A percentile compares a stretch with the other conserved stretches of the same genome.
Evolutionary conservation across 1,284 basidiomycete genomes (phyloP).

Genomic region (Clitocybe nebularis): DNA sequence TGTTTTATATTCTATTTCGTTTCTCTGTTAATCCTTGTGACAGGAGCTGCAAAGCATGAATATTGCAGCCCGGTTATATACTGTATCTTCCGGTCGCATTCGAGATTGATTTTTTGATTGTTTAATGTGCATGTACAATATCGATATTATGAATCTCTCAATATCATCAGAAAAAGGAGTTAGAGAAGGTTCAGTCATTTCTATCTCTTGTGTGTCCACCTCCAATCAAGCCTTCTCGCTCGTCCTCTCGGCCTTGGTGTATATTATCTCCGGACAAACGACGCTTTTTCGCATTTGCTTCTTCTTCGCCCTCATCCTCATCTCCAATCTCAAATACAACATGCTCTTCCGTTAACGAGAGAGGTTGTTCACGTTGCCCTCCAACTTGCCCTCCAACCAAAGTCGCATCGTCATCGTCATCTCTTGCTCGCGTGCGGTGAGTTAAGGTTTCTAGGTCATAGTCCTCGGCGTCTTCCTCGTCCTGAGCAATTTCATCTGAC

Average conservation of each 20-base stretch:
- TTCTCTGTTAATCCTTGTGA: slow-evolving; percentile 8
- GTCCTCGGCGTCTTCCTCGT: slow-evolving; percentile 91
- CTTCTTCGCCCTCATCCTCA: slow-evolving; percentile 74
- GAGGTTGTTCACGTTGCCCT: slow-evolving; percentile 41
- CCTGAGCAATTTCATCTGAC: slow-evolving; percentile 83
- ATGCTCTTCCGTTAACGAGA: slow-evolving; percentile 58
- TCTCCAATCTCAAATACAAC: slow-evolving; percentile 94
- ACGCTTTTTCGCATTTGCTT: slow-evolving; percentile 43
- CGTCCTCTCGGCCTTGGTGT: slow-evolving; percentile 42
- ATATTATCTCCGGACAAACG: slow-evolving; percentile 47
- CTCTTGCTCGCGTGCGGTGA: slow-evolving; percentile 45
- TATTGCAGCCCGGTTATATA: slow-evolving; percentile 81
- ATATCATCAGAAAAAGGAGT: slow-evolving; percentile 31
- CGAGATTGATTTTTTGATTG: slow-evolving; percentile 46
- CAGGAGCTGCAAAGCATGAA: slow-evolving; percentile 91
- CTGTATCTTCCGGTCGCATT: slow-evolving; percentile 78
- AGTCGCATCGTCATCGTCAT: slow-evolving; percentile 67
- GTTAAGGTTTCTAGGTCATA: slow-evolving; percentile 82
- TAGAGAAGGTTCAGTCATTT: slow-evolving; percentile 17
- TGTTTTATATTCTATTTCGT: slow-evolving; percentile 1
- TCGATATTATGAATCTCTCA: slow-evolving; percentile 19
- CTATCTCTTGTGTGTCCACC: slow-evolving; percentile 14
- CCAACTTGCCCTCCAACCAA: slow-evolving; percentile 47
- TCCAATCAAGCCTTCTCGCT: slow-evolving; percentile 62
- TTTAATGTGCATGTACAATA: slow-evolving; percentile 18